Evolutionary conservation across 2,329 filamentous ascomycete species (phyloP), one percentile per base, ranked within the genome.

Genomic region (Colletotrichum higginsianum): DNA sequence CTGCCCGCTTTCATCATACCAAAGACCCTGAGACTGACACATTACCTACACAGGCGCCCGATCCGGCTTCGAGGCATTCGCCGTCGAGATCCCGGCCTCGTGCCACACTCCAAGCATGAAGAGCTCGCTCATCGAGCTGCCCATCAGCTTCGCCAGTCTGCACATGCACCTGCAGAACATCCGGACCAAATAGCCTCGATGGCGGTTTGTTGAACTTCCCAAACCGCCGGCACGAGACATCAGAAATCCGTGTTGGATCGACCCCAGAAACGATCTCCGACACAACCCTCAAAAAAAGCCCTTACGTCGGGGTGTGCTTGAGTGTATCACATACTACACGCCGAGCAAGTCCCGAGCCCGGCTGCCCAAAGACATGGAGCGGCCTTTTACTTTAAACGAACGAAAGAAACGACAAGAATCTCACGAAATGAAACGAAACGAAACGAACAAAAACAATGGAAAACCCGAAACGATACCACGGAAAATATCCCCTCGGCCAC

Each of bases 141-240:
- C 69, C 69, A 38, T 72, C 7, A 72, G 69, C 38, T 67, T 72
- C 40, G 69, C 69, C 30, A 69, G 69, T 49, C 65, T 72, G 58
- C 69, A 69, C 7, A 44, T 72, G 69, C 69, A 69, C 3, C 60
- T 72, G 60, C 69, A 61, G 46, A 72, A 67, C 47, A 61, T 72
- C 53, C 65, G 67, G 35, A 72, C 69, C 69, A 72, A 69, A 50
- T 72, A 64, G 69, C 69, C 58, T 42, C 18, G 69, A 49, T 44
- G 69, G 69, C 69, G 65, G 69, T 72, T 72, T 72, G 58, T 13
- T 26, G n/a, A 40, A 1, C 18, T 23, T 21, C 13, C 8, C 53
- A 72, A 72, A 72, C 66, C 65, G 69, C 69, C 69, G 69, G 49
- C 69, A 72, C 69, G 69, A 68, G 60, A 64, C 26, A 40, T 52